Conservation (phyloP, 2,329 filamentous ascomycete species). For the Fusarium sp. region DNA sequence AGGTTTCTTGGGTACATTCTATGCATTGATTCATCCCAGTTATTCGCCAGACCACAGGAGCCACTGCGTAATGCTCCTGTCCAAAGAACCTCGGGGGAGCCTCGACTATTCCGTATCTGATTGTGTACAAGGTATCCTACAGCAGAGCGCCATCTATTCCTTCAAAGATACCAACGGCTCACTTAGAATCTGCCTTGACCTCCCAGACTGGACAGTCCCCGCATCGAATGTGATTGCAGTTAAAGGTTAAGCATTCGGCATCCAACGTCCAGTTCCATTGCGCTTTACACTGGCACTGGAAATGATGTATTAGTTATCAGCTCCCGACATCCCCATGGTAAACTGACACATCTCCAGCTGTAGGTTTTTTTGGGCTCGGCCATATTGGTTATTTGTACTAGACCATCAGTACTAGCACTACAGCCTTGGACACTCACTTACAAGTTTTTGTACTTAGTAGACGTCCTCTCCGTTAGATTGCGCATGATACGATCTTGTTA, state of each 20-base stretch:
- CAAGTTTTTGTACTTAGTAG: background rate
- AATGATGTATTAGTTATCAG: background rate
- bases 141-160: background rate
- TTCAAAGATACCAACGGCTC: background rate
- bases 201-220: background rate
- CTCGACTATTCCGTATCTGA: background rate
- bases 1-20: background rate
- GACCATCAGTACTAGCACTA: background rate
- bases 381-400: background rate
- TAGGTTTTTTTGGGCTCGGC: background rate
- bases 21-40: background rate
- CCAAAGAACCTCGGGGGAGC: background rate
- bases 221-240: slow-evolving; percentile 3
- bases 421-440: background rate
- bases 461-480: background rate
- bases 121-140: background rate
- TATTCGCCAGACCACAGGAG: background rate
- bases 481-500: background rate
- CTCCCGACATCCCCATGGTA: background rate
- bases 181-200: background rate
- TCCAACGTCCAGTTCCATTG: background rate
- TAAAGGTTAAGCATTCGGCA: background rate
- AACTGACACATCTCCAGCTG: background rate
- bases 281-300: background rate
- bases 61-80: background rate